Percentiles rank a stretch among this genome's conserved stretches.
Conservation (phyloP, 352 stramenopile species). For the Achlya hypogyna region DNA sequence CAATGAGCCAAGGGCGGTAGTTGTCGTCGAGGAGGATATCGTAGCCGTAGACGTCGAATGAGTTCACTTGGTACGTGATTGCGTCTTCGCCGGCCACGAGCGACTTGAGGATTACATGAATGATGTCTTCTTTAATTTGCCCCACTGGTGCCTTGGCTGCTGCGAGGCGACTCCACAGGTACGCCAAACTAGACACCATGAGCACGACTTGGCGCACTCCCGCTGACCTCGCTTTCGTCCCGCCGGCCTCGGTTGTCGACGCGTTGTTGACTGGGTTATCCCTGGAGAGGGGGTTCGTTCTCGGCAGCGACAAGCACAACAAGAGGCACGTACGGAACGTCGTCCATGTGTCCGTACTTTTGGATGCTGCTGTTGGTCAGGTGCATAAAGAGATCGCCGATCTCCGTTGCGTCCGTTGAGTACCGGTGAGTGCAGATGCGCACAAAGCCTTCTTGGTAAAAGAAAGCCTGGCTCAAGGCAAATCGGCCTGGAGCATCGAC, state of each 20-base stretch:
- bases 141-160: conserved; percentile 57
- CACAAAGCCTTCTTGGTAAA: conserved; percentile 91
- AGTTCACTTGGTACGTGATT: conserved; percentile 86
- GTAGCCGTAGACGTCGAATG: conserved; percentile 93
- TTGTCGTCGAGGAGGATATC: conserved; percentile 89
- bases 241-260: conserved; percentile 37
- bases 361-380: conserved; percentile 94
- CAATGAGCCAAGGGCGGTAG: conserved; percentile 90
- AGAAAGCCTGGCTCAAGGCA: conserved; percentile 42
- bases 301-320: conserved; percentile 3
- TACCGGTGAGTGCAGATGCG: conserved; percentile 84
- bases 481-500: background rate
- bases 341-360: conserved; percentile 65
- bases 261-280: conserved; percentile 38
- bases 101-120: conserved; percentile 79
- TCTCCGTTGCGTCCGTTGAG: conserved; percentile 34
- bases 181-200: conserved; percentile 29
- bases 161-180: conserved; percentile 61
- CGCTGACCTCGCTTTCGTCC: conserved; percentile 65
- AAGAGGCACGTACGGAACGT: conserved; percentile 22
- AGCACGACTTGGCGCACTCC: conserved; percentile 25
- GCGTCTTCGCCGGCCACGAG: conserved; percentile 82
- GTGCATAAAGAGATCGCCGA: conserved; percentile 86
- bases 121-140: conserved; percentile 55
- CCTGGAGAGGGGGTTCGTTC: background rate